These are phyloP conservation scores for Fusarium anthophilum DNA, from an alignment of 2,329 filamentous ascomycete species.

Conservation along the genomic window DNA sequence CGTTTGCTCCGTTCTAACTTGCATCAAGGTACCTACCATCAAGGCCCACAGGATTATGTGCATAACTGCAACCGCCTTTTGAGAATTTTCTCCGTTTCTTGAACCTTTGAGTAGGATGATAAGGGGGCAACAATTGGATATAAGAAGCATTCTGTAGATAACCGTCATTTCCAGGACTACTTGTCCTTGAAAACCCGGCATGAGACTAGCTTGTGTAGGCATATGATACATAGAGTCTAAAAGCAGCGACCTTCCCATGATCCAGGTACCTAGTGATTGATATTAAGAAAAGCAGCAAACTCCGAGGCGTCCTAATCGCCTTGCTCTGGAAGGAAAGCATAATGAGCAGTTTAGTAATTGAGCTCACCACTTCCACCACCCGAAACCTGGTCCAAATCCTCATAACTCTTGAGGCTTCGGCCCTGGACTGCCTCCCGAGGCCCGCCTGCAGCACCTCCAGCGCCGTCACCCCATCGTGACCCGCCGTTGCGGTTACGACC, in stretches of 20 bases:
- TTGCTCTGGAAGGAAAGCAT: not conserved
- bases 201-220: constrained; percentile 19
- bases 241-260: constrained; percentile 1
- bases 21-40: not conserved
- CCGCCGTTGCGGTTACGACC: constrained; percentile 59
- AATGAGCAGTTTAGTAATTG: constrained; percentile 74
- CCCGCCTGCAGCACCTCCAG: constrained; percentile 79
- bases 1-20: not conserved
- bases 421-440: constrained; percentile 93
- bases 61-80: not conserved
- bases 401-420: constrained; percentile 93
- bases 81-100: not conserved
- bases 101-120: not conserved
- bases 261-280: constrained; percentile 23
- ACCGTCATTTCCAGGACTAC: not conserved
- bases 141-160: constrained; percentile 3
- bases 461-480: constrained; percentile 78
- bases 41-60: not conserved
- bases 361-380: constrained; percentile 81
- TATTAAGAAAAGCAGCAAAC: constrained; percentile 28
- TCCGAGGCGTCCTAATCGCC: constrained; percentile 14
- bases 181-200: not conserved
- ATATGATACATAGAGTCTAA: constrained; percentile 38
- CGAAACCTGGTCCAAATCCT: constrained; percentile 90
- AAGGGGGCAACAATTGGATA: not conserved